phyloP scores from a whole-genome alignment of 495 filamentous ascomycete genomes.

The Schizothecium vesticola region DNA sequence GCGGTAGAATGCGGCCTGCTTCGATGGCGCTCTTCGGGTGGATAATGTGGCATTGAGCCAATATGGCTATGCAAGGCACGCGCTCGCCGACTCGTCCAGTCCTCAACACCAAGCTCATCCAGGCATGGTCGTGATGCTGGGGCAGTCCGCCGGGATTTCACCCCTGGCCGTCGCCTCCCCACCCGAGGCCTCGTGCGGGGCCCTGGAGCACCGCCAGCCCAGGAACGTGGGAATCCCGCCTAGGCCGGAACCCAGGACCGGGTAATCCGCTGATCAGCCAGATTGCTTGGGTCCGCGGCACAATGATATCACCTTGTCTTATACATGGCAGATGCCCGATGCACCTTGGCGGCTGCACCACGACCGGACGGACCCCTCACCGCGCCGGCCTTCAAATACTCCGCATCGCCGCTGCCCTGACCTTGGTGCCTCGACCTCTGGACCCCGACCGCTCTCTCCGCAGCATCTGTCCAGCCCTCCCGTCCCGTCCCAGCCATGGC shows the following conservation, averaged over 20 bases:
- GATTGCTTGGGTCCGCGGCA: background rate
- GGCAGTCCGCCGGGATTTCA: slow-evolving; percentile 13
- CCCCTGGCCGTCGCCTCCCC: background rate
- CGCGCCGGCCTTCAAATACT: slow-evolving; percentile 4
- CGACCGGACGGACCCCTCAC: slow-evolving; percentile 11
- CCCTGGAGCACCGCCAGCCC: background rate
- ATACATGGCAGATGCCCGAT: background rate
- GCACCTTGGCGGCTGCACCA: slow-evolving; percentile 5
- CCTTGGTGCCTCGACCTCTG: background rate
- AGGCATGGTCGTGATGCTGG: background rate
- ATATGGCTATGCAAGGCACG: slow-evolving; percentile 6
- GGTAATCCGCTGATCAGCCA: slow-evolving; percentile 4
- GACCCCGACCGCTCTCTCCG: background rate
- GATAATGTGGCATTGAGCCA: slow-evolving; percentile 8
- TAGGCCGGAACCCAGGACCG: background rate
- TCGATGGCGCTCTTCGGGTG: slow-evolving; percentile 6
- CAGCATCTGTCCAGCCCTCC: background rate
- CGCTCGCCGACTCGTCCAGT: background rate
- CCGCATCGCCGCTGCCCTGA: background rate
- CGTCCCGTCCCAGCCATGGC: slow-evolving; percentile 5
- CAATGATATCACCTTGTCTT: slow-evolving; percentile 7
- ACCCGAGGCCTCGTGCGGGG: background rate
- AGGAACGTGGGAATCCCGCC: slow-evolving; percentile 1
- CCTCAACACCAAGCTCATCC: slow-evolving; percentile 3
- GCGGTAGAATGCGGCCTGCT: background rate